Conservation (phyloP, 2,329 filamentous ascomycete species). For the Apiospora marii region DNA sequence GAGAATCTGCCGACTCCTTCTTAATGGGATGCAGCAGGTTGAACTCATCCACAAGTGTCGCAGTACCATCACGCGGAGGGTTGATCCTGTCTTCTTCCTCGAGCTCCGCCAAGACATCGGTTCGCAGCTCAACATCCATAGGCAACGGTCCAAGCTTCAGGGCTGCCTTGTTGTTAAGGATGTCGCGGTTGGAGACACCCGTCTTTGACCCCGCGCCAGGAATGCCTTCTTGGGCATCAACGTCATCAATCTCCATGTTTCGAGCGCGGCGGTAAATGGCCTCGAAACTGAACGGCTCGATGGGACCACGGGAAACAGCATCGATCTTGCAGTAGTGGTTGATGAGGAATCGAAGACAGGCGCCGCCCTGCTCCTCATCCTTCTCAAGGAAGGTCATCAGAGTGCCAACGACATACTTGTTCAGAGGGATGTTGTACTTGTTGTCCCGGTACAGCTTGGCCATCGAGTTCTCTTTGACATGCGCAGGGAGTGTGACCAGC, state of each 20-base stretch:
- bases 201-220: constrained; percentile 63
- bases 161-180: constrained; percentile 61
- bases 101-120: constrained; percentile 86
- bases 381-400: constrained; percentile 89
- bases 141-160: constrained; percentile 84
- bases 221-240: constrained; percentile 71
- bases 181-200: constrained; percentile 67
- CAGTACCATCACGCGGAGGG: constrained; percentile 73
- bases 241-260: constrained; percentile 68
- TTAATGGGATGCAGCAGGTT: constrained; percentile 82
- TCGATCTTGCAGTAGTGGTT: constrained; percentile 66
- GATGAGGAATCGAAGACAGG: constrained; percentile 78
- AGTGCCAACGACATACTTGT: constrained; percentile 81
- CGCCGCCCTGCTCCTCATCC: constrained; percentile 83
- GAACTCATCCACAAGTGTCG: constrained; percentile 85
- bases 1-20: constrained; percentile 87
- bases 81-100: constrained; percentile 83
- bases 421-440: constrained; percentile 91
- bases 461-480: constrained; percentile 78
- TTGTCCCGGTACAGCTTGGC: constrained; percentile 83
- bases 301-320: constrained; percentile 66
- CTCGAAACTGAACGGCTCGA: constrained; percentile 70
- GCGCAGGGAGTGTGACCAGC: constrained; percentile 77
- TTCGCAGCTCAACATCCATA: constrained; percentile 82
- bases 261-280: constrained; percentile 66